Conservation (phyloP, 169 alveolate genomes). For the Babesia sp. region DNA sequence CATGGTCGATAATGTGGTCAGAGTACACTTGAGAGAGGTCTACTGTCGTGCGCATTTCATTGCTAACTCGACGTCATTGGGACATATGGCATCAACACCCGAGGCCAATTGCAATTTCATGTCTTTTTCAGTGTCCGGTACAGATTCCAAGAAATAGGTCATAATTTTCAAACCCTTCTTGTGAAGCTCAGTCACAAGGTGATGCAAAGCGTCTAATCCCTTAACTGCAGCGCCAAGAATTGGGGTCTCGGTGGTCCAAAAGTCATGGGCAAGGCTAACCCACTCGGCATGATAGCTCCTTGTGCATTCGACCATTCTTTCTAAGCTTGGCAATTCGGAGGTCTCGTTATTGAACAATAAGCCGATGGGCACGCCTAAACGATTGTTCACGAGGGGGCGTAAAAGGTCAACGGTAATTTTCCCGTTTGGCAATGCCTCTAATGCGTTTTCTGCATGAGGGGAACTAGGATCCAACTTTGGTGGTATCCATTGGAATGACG, state of each 20-base stretch:
- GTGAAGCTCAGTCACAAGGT: slow-evolving; percentile 40
- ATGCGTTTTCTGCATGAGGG: slow-evolving; percentile 5
- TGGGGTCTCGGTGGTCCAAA: slow-evolving; percentile 41
- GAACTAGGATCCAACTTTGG: slow-evolving; percentile 25
- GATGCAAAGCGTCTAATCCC: slow-evolving; percentile 33
- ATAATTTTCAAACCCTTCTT: slow-evolving; percentile 21
- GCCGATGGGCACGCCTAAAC: slow-evolving; percentile 28
- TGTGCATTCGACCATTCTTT: slow-evolving; percentile 35
- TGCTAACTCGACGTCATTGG: slow-evolving; percentile 50
- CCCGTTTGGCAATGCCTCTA: slow-evolving; percentile 49
- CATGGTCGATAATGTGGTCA: no score
- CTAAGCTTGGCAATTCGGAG: slow-evolving; percentile 32
- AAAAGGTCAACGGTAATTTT: slow-evolving; percentile 25
- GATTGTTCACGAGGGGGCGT: slow-evolving; percentile 36
- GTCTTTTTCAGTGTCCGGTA: slow-evolving; percentile 23
- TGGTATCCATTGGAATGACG: slow-evolving; percentile 59
- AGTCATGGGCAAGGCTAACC: slow-evolving; percentile 35
- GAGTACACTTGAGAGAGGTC: no score
- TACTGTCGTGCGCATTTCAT: no score
- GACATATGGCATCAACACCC: slow-evolving; percentile 50
- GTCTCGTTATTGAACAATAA: slow-evolving; percentile 35
- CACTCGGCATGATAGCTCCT: slow-evolving; percentile 29
- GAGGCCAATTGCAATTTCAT: slow-evolving; percentile 10
- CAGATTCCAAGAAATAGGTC: slow-evolving; percentile 29
- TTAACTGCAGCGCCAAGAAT: slow-evolving; percentile 18